Evolutionary conservation across 495 filamentous ascomycete genomes (phyloP).

Genomic region (Xylaria longipes): DNA sequence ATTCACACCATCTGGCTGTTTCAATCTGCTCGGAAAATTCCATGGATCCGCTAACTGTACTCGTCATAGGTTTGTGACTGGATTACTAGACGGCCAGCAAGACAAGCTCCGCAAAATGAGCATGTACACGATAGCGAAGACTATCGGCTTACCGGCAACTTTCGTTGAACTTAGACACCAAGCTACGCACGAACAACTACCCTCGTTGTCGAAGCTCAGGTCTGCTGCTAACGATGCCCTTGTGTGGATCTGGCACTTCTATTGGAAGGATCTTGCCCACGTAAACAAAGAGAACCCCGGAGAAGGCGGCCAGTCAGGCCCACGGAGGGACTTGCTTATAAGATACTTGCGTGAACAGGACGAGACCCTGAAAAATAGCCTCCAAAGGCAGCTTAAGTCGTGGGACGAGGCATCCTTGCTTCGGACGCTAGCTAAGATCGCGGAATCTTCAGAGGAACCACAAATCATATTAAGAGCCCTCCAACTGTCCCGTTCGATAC

Average conservation of each 20-base stretch:
- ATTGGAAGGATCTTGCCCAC: slow-evolving; percentile 67
- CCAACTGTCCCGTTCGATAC: slow-evolving; percentile 39
- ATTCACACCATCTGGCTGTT: background rate
- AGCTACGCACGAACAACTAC: slow-evolving; percentile 86
- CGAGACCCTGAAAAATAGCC: background rate
- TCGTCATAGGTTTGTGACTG: slow-evolving; percentile 80
- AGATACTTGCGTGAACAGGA: slow-evolving; percentile 37
- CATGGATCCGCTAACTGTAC: slow-evolving; percentile 19
- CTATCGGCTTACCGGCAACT: slow-evolving; percentile 76
- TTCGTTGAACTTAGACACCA: slow-evolving; percentile 93
- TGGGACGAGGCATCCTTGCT: slow-evolving; percentile 39
- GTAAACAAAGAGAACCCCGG: slow-evolving; percentile 14
- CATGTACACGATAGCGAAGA: slow-evolving; percentile 83
- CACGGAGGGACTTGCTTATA: slow-evolving; percentile 34
- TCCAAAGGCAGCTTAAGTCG: slow-evolving; percentile 33
- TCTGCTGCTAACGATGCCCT: slow-evolving; percentile 69
- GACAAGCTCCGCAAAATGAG: slow-evolving; percentile 70
- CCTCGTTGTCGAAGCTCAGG: slow-evolving; percentile 72
- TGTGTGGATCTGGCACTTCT: slow-evolving; percentile 86
- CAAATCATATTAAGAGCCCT: slow-evolving; percentile 43
- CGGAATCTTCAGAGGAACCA: slow-evolving; percentile 41
- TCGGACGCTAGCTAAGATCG: slow-evolving; percentile 41
- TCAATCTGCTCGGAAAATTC: background rate
- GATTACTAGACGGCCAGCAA: slow-evolving; percentile 78
- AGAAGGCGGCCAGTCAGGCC: slow-evolving; percentile 24